phyloP scores from a whole-genome alignment of 805 yeast genomes.

The Ogataea philodendri region DNA sequence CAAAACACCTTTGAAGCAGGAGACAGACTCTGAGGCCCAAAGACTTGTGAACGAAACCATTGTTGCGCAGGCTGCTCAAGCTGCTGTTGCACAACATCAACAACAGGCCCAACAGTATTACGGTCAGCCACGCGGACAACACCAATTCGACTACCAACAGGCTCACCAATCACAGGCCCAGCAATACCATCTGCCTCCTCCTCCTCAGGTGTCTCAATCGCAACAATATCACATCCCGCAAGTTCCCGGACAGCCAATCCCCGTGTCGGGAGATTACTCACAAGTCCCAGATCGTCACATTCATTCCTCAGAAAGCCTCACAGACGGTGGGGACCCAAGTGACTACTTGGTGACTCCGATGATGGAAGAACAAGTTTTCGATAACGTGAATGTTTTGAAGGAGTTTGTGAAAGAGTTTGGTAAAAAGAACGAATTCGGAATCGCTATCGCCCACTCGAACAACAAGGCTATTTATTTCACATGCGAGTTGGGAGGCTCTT shows the following conservation, averaged over 20 bases:
- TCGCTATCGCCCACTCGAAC: constrained; percentile 58
- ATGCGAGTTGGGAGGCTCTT: constrained; percentile 56
- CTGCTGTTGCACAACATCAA: constrained; percentile 21
- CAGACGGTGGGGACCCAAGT: constrained; percentile 23
- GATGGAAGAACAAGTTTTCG: constrained; percentile 52
- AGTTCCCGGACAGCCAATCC: constrained; percentile 2
- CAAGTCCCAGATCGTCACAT: constrained; percentile 15
- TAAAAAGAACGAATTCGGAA: constrained; percentile 55
- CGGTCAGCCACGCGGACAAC: constrained; percentile 13
- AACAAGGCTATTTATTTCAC: constrained; percentile 58
- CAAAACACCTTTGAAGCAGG: constrained; percentile 6
- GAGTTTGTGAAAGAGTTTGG: constrained; percentile 57
- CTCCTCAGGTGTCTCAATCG: constrained; percentile 12
- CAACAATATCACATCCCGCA: constrained; percentile 6
- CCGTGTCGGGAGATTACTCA: constrained; percentile 14
- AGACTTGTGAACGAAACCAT: constrained; percentile 22
- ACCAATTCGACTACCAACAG: constrained; percentile 16
- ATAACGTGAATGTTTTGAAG: constrained; percentile 47
- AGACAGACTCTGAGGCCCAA: constrained; percentile 17
- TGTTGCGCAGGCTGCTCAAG: constrained; percentile 25
- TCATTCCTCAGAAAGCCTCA: constrained; percentile 6
- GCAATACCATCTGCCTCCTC: constrained; percentile 18
- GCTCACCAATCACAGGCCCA: constrained; percentile 9
- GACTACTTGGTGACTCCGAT: constrained; percentile 54
- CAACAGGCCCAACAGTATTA: constrained; percentile 14